A percentile compares a stretch with the other conserved stretches of the same genome.
phyloP scores from a whole-genome alignment of 2,329 filamentous ascomycete species.

The Claviceps arundinis region DNA sequence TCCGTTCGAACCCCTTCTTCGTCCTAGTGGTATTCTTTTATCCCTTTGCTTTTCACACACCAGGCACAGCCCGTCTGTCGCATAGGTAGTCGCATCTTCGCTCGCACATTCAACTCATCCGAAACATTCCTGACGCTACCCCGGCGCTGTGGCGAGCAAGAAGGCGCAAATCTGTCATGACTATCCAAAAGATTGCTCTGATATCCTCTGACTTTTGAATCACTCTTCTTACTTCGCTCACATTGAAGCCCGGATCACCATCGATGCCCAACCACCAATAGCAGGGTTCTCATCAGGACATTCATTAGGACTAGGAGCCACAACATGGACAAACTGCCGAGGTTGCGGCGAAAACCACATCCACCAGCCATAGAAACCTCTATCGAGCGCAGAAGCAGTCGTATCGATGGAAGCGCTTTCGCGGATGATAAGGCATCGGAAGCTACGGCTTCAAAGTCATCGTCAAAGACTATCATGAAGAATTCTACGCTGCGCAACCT shows the following conservation, averaged over 20 bases:
- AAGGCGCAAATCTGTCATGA: background rate
- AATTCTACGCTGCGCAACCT: constrained; percentile 31
- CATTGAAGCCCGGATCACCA: background rate
- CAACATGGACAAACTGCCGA: constrained; percentile 28
- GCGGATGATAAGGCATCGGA: background rate
- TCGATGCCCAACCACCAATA: background rate
- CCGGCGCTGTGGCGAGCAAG: background rate
- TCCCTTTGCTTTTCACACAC: constrained; percentile 1
- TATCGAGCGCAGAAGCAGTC: constrained; percentile 20
- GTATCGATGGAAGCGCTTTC: constrained; percentile 13
- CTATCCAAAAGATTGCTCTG: too few relatives aligned
- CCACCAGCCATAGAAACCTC: constrained; percentile 29
- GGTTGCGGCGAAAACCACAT: constrained; percentile 31
- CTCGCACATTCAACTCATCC: background rate
- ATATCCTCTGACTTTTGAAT: too few relatives aligned
- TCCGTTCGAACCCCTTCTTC: background rate
- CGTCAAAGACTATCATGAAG: constrained; percentile 14
- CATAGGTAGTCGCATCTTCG: background rate
- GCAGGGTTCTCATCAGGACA: background rate
- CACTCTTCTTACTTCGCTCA: background rate
- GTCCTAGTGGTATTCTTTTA: background rate
- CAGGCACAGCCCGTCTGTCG: background rate
- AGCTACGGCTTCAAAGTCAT: constrained; percentile 7
- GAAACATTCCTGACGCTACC: background rate
- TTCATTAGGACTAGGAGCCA: background rate